phyloP scores from a whole-genome alignment of 2,329 filamentous ascomycete species.

The Fusarium ambrosium region DNA sequence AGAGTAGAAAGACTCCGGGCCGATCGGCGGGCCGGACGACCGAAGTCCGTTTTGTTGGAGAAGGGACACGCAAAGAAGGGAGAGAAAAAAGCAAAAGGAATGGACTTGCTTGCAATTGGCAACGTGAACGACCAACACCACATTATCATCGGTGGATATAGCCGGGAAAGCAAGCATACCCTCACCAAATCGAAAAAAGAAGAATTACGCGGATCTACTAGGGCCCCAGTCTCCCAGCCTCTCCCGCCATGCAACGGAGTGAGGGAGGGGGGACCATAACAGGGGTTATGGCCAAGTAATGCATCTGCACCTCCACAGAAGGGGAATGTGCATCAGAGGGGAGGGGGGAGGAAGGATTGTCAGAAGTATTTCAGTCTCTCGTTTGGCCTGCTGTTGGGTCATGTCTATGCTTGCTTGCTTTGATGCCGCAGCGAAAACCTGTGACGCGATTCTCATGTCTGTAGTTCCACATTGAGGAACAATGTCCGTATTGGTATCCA shows the following conservation, averaged over 20 bases:
- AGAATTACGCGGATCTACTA: neutral
- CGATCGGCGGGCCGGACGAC: conserved; percentile 19
- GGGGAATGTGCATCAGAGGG: conserved; percentile 20
- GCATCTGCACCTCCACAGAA: conserved; percentile 36
- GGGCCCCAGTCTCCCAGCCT: conserved; percentile 25
- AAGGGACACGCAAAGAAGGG: neutral
- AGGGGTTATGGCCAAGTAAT: conserved; percentile 23
- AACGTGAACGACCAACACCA: conserved; percentile 16
- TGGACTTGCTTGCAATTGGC: conserved; percentile 6
- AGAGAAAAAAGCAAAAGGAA: neutral
- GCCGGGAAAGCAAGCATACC: neutral
- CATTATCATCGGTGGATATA: conserved; percentile 6
- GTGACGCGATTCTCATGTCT: conserved; percentile 11
- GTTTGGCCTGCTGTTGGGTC: neutral
- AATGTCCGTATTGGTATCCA: conserved; percentile 8
- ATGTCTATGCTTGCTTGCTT: neutral
- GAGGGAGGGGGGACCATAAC: neutral
- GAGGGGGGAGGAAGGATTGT: neutral
- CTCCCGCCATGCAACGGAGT: conserved; percentile 26
- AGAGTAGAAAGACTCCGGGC: conserved; percentile 13
- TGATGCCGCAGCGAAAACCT: conserved; percentile 1
- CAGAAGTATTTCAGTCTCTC: neutral
- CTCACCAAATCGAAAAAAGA: neutral
- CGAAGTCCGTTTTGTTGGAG: neutral
- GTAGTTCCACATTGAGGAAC: conserved; percentile 22